Base-by-base conservation (phyloP, 768 basidiomycete species). In the Xerocomellus dryophilus region DNA sequence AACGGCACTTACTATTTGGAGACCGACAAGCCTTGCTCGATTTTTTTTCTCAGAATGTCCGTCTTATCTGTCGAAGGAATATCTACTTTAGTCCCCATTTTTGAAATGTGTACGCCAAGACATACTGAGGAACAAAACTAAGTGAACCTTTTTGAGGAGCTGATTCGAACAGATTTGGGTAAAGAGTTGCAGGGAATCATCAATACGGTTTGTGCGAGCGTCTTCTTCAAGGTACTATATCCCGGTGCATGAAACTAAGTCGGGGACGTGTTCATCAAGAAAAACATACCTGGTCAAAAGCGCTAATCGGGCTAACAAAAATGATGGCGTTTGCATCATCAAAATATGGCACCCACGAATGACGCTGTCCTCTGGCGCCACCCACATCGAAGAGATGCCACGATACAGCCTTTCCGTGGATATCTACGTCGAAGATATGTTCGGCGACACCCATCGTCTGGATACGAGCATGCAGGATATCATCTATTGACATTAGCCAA, bases 371-470 rank as follows among this genome's bases (percentile, higher is more conserved):
- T 54, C 85, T 75, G 41, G 83, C 83, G 52, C 86, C 85, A 56
- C 87, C 84, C 17, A 88, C 85, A 57, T 87, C 86, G 72, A 74
- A 87, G 15, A 88, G 73, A 64, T 85, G 83, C 85, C 85, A 88
- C 14, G 85, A 83, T 12, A 90, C 86, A 25, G 76, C 72, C 66
- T 86, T 90, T 14, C 89, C 88, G 58, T 89, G 86, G 39, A 91
- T 81, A 43, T 85, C 82, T 21, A 93, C 85, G 50, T 90, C 88
- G 61, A 93, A 93, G 29, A 84, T 75, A 60, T 93, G 90, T 68
- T 93, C 90, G 0, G 88, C 80, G 5, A 93, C 86, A 1, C 90
- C 90, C 85, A 93, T 90, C 7, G 90, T 93, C 65, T 92, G 92
- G 49, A 93, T 87, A 34, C 90, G 86, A n/a, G 89, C 90, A 64